Percentiles rank a stretch among this genome's conserved stretches.
Evolutionary conservation across 768 basidiomycete genomes (phyloP).

Genomic region (Hericium rajendrae): DNA sequence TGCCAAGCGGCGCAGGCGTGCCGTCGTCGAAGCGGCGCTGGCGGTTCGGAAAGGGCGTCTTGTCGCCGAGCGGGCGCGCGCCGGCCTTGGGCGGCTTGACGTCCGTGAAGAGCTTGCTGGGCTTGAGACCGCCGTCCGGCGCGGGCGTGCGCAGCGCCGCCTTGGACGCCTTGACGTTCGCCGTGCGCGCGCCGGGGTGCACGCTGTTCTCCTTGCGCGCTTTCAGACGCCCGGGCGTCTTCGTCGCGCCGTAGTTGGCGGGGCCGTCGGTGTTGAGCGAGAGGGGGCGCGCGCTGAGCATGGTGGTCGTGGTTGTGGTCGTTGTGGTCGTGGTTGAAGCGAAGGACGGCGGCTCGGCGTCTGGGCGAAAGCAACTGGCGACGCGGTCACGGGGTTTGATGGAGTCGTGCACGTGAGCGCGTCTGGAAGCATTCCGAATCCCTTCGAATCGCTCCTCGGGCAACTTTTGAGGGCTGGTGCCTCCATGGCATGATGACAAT

Average conservation of each 20-base stretch:
- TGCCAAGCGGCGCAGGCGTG: constrained; percentile 26
- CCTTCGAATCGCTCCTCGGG: no score
- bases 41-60: constrained; percentile 70
- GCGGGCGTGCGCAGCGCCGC: constrained; percentile 26
- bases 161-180: constrained; percentile 32
- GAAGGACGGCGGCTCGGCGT: background rate
- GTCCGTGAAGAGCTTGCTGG: constrained; percentile 1
- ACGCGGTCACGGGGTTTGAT: background rate
- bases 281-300: constrained; percentile 14
- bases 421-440: background rate
- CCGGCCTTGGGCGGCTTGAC: constrained; percentile 1
- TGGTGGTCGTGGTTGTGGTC: constrained; percentile 8
- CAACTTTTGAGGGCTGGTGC: no score
- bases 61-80: constrained; percentile 54
- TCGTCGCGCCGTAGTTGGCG: constrained; percentile 18
- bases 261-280: constrained; percentile 20
- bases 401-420: background rate
- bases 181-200: constrained; percentile 29
- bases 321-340: background rate
- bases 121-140: constrained; percentile 13
- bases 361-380: background rate
- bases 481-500: no score
- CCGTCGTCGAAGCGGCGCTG: constrained; percentile 22
- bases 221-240: constrained; percentile 48
- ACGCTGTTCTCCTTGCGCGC: constrained; percentile 40